A percentile compares a stretch with the other conserved stretches of the same genome.
Evolutionary conservation across 306 rosid species (phyloP).

Genomic region (Aeschynomene evenia): DNA sequence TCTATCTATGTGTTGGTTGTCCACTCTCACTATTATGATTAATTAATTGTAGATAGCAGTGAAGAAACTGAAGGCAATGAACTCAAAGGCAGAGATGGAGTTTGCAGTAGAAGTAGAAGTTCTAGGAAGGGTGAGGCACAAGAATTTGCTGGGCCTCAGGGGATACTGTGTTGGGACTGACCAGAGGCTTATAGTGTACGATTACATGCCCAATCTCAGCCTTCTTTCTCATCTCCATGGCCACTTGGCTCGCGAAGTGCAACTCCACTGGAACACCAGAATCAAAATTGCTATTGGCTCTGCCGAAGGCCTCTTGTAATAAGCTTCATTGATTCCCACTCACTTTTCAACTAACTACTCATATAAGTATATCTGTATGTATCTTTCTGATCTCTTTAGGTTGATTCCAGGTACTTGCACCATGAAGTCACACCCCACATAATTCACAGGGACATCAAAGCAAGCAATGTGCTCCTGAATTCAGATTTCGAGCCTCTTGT

Average conservation of each 20-base stretch:
- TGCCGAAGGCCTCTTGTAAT: constrained; percentile 81
- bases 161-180: constrained; percentile 82
- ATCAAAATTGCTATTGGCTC: constrained; percentile 83
- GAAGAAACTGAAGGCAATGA: constrained; percentile 88
- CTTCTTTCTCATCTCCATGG: constrained; percentile 90
- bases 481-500: constrained; percentile 73
- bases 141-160: constrained; percentile 73
- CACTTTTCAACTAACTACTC: constrained; percentile 8
- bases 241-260: constrained; percentile 58
- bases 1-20: no score
- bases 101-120: constrained; percentile 96
- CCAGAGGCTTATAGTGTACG: constrained; percentile 82
- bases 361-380: no score
- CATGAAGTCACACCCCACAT: constrained; percentile 80
- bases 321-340: constrained; percentile 46
- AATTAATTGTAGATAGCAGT: constrained; percentile 67
- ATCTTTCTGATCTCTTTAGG: no score
- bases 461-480: constrained; percentile 78
- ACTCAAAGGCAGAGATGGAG: constrained; percentile 89
- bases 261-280: constrained; percentile 71
- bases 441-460: constrained; percentile 84
- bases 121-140: constrained; percentile 88
- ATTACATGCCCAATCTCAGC: constrained; percentile 94
- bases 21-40: background rate
- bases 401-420: constrained; percentile 86